Evolutionary conservation across 768 basidiomycete genomes (phyloP).

Genomic region (Stropharia rugosoannulata): DNA sequence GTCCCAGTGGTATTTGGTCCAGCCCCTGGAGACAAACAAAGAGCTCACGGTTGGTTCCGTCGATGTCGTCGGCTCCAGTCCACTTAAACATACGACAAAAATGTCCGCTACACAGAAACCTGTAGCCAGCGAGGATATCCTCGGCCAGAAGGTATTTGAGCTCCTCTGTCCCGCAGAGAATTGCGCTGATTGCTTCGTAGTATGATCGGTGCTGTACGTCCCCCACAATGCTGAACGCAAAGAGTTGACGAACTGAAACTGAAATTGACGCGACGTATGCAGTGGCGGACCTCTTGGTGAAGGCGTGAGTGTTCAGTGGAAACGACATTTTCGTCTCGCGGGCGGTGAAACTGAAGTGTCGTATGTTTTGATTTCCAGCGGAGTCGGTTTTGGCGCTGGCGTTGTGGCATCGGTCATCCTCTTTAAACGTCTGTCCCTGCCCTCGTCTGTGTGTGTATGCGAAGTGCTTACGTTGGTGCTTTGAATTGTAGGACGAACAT

Average conservation of each 20-base stretch:
- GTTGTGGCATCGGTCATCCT: slow-evolving; percentile 88
- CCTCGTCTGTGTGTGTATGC: background rate
- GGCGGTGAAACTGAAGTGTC: slow-evolving; percentile 5
- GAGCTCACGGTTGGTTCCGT: slow-evolving; percentile 34
- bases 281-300: slow-evolving; percentile 59
- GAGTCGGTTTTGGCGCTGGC: slow-evolving; percentile 86
- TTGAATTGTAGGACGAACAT: slow-evolving; percentile 70
- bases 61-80: slow-evolving; percentile 11
- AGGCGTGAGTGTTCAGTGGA: slow-evolving; percentile 56
- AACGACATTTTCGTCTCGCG: background rate
- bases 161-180: background rate
- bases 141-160: slow-evolving; percentile 79
- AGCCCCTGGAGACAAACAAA: slow-evolving; percentile 18
- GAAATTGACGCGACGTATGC: slow-evolving; percentile 3
- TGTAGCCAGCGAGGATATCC: slow-evolving; percentile 84
- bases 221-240: slow-evolving; percentile 6
- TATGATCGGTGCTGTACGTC: slow-evolving; percentile 85
- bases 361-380: slow-evolving; percentile 40
- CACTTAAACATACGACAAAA: slow-evolving; percentile 3
- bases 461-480: slow-evolving; percentile 1
- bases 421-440: slow-evolving; percentile 75
- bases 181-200: slow-evolving; percentile 35
- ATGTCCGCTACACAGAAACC: slow-evolving; percentile 62
- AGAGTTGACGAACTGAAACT: no score
- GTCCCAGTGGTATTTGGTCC: background rate